A percentile compares a stretch with the other conserved stretches of the same genome.
Evolutionary conservation across 2,329 filamentous ascomycete genomes (phyloP).

Genomic region (Zymoseptoria pseudotritici): DNA sequence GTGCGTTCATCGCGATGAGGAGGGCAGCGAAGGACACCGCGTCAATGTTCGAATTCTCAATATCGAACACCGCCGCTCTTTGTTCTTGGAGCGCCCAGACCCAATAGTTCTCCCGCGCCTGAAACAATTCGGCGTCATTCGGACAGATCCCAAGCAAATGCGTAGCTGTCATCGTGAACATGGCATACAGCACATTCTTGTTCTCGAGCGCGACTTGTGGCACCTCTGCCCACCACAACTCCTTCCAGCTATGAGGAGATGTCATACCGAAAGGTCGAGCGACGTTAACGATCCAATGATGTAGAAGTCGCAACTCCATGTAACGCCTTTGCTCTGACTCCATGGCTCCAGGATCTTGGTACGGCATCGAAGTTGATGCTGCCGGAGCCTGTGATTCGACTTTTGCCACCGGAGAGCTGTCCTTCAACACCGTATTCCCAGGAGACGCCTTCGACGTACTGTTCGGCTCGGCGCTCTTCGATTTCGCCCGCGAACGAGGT

Average conservation of each 20-base stretch:
- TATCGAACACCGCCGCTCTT: constrained; percentile 19
- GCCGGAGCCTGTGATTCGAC: not conserved
- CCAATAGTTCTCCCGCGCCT: constrained; percentile 19
- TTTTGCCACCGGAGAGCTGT: constrained; percentile 6
- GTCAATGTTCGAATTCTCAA: constrained; percentile 24
- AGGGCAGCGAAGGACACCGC: constrained; percentile 24
- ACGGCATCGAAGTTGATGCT: not conserved
- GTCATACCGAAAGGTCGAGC: constrained; percentile 20
- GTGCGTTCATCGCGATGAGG: constrained; percentile 24
- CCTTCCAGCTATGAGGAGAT: constrained; percentile 18
- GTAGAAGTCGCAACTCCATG: constrained; percentile 18
- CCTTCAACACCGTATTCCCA: constrained; percentile 10
- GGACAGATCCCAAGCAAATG: constrained; percentile 15
- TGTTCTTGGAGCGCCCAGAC: constrained; percentile 25
- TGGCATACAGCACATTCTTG: constrained; percentile 19
- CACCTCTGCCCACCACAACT: constrained; percentile 21
- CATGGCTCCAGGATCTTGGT: constrained; percentile 8
- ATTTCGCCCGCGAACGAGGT: constrained; percentile 11
- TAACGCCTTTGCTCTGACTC: constrained; percentile 17
- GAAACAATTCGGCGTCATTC: constrained; percentile 12
- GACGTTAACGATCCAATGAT: constrained; percentile 20
- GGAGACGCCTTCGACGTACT: constrained; percentile 9
- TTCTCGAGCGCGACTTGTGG: constrained; percentile 17
- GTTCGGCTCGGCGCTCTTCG: constrained; percentile 7
- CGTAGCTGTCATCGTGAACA: constrained; percentile 21